Percentiles rank a stretch among this genome's conserved stretches.
These are phyloP conservation scores for Ambrosiella cleistominuta DNA, from an alignment of 2,329 filamentous ascomycete species.

Conservation along the genomic window DNA sequence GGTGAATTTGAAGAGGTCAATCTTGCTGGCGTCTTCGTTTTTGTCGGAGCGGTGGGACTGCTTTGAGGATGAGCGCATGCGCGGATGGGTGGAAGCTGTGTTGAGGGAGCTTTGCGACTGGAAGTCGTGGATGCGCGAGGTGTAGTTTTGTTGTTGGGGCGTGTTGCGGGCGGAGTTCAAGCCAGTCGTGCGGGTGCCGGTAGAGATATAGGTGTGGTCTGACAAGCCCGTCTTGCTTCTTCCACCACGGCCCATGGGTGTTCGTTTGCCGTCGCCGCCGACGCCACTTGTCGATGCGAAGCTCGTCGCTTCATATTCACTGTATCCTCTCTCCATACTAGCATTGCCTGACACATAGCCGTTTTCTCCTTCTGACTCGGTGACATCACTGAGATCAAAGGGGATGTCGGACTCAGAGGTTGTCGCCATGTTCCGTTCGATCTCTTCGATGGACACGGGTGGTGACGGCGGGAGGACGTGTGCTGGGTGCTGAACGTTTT, in stretches of 20 bases:
- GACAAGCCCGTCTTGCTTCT: slow-evolving; percentile 18
- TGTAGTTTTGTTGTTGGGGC: slow-evolving; percentile 37
- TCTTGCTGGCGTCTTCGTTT: slow-evolving; percentile 22
- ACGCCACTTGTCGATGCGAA: slow-evolving; percentile 34
- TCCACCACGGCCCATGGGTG: no score
- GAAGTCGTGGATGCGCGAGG: background rate
- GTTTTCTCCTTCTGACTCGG: slow-evolving; percentile 55
- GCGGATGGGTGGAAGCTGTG: slow-evolving; percentile 26
- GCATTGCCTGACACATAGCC: background rate
- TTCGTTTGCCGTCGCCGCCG: background rate
- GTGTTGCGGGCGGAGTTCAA: background rate
- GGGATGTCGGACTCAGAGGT: slow-evolving; percentile 36
- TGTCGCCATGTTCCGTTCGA: slow-evolving; percentile 33
- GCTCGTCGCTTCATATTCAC: slow-evolving; percentile 26
- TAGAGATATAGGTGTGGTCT: slow-evolving; percentile 41
- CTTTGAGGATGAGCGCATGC: background rate
- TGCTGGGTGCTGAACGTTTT: slow-evolving; percentile 72
- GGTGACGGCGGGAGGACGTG: slow-evolving; percentile 64
- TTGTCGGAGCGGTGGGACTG: background rate
- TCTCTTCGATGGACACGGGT: slow-evolving; percentile 60
- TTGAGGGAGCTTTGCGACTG: slow-evolving; percentile 9
- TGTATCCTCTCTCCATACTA: slow-evolving; percentile 3
- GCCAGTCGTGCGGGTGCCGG: background rate
- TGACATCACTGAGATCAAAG: slow-evolving; percentile 37
- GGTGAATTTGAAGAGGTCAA: slow-evolving; percentile 76